Conservation (phyloP, 2,329 filamentous ascomycete genomes). For the Ophiostoma pallidulum region DNA sequence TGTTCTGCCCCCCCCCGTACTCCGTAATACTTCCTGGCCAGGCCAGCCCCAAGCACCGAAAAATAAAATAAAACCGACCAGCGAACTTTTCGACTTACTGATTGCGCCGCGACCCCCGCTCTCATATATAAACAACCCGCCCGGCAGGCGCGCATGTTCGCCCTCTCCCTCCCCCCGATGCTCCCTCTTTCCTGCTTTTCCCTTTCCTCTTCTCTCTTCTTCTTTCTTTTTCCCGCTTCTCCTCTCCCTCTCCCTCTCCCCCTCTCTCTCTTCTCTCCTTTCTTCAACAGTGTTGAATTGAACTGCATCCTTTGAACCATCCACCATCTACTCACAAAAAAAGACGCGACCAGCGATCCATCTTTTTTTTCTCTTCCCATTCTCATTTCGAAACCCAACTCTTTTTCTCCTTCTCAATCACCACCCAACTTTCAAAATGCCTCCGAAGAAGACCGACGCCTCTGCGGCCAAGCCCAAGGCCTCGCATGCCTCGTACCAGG, state of each 20-base stretch:
- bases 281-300: conserved; percentile 5
- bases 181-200: conserved; percentile 27
- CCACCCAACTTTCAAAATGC: conserved; percentile 35
- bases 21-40: not conserved
- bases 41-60: not conserved
- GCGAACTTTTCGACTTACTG: conserved; percentile 33
- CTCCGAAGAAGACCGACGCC: conserved; percentile 47
- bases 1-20: too few relatives aligned
- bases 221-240: not conserved
- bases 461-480: conserved; percentile 41
- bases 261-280: not conserved
- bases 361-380: not conserved
- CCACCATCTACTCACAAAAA: conserved; percentile 19
- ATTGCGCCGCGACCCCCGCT: conserved; percentile 47
- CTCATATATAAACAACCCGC: conserved; percentile 51
- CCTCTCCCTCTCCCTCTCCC: conserved; percentile 14
- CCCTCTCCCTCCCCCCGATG: conserved; percentile 31
- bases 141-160: conserved; percentile 40
- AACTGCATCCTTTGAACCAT: conserved; percentile 14
- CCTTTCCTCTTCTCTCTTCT: not conserved
- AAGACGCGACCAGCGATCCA: conserved; percentile 5
- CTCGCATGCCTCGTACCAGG: conserved; percentile 49
- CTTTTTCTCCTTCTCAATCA: conserved; percentile 4
- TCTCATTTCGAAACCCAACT: not conserved
- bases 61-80: too few relatives aligned